These are phyloP conservation scores for Musa troglodytarum DNA, from an alignment of 176 grass and related monocot genomes.

Conservation along the genomic window DNA sequence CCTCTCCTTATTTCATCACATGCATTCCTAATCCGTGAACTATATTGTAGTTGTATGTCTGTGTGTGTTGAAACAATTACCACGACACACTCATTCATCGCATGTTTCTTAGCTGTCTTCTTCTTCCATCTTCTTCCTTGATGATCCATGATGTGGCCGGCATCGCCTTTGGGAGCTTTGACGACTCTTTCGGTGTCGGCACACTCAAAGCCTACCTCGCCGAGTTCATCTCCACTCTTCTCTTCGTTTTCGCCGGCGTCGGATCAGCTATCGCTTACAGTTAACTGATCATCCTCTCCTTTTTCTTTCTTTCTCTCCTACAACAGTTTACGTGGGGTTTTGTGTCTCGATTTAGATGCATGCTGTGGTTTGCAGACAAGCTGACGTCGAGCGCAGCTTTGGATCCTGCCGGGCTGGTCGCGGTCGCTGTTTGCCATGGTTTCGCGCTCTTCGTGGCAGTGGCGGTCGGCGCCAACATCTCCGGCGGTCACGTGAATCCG, in stretches of 20 bases:
- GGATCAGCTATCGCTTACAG: conserved; percentile 5
- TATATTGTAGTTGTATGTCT: too few relatives aligned
- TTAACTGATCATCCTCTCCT: neutral
- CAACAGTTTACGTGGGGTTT: too few relatives aligned
- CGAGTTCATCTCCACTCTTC: conserved; percentile 9
- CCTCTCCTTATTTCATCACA: neutral
- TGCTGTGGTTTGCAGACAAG: neutral
- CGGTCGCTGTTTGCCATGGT: neutral
- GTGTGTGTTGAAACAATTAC: too few relatives aligned
- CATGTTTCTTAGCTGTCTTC: too few relatives aligned
- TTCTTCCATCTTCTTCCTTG: too few relatives aligned
- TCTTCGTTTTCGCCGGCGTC: conserved; percentile 12
- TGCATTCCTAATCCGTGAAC: neutral
- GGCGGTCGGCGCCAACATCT: neutral
- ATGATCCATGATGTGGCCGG: too few relatives aligned
- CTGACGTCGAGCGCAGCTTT: neutral
- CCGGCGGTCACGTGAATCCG: too few relatives aligned
- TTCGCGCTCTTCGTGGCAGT: conserved; percentile 5
- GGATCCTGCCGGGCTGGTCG: neutral
- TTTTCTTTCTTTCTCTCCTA: too few relatives aligned
- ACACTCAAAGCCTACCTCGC: conserved; percentile 3
- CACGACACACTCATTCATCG: too few relatives aligned
- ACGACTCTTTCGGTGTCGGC: neutral
- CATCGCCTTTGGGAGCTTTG: conserved; percentile 1
- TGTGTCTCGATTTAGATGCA: too few relatives aligned